These are phyloP conservation scores for Nannochloropsis salina DNA, from an alignment of 108 stramenopile genomes.

Conservation along the genomic window DNA sequence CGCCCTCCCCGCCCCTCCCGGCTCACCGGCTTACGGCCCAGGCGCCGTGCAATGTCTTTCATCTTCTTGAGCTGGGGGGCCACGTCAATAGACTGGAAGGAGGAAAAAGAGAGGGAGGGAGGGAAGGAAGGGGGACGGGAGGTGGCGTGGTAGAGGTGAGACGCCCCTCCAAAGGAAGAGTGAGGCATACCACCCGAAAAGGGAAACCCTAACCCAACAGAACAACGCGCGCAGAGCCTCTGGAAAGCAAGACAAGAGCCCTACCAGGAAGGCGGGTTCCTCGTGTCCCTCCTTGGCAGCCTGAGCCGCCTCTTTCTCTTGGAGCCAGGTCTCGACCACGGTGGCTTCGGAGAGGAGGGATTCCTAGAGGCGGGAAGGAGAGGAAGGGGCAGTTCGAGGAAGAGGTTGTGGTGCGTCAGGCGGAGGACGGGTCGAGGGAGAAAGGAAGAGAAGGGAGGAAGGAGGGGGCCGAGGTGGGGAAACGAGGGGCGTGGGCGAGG, in stretches of 20 bases:
- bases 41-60: conserved; percentile 21
- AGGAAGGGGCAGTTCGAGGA: too few relatives aligned
- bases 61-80: conserved; percentile 33
- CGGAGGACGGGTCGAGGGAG: too few relatives aligned
- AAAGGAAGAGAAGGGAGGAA: too few relatives aligned
- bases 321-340: conserved; percentile 37
- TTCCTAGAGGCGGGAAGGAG: background rate
- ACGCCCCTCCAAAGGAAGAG: too few relatives aligned
- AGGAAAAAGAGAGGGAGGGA: background rate
- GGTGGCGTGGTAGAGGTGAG: background rate
- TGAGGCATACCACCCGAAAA: too few relatives aligned
- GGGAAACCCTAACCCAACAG: too few relatives aligned
- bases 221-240: too few relatives aligned
- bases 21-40: conserved; percentile 26
- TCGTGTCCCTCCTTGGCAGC: conserved; percentile 21
- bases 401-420: too few relatives aligned
- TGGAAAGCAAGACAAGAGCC: background rate
- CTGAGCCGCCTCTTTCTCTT: conserved; percentile 40
- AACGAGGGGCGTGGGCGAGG: too few relatives aligned
- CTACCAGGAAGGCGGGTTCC: conserved; percentile 23
- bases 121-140: background rate
- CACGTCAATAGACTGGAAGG: conserved; percentile 27
- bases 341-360: background rate
- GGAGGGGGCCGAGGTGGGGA: too few relatives aligned
- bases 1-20: background rate